These are phyloP conservation scores for Lineolata rhizophorae DNA, from an alignment of 495 filamentous ascomycete genomes.

Conservation along the genomic window DNA sequence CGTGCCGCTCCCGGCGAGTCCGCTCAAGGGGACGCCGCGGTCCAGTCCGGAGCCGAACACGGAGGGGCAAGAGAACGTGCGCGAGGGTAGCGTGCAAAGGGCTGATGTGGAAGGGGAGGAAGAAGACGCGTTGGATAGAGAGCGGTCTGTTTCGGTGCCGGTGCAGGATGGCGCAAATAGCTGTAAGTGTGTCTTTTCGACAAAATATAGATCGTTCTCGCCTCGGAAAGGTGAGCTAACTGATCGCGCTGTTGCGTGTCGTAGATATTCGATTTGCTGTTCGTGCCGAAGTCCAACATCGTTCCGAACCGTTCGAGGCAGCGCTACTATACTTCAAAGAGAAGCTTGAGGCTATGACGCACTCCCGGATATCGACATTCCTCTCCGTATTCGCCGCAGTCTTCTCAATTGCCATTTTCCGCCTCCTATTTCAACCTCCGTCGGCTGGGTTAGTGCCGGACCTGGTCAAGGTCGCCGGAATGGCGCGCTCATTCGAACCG, in stretches of 20 bases:
- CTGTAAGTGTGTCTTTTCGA: neutral
- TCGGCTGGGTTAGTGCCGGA: slow-evolving; percentile 52
- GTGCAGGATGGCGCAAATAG: neutral
- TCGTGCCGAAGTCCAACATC: slow-evolving; percentile 68
- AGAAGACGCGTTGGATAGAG: no score
- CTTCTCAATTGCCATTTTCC: slow-evolving; percentile 34
- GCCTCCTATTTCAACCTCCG: slow-evolving; percentile 44
- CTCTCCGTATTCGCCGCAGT: slow-evolving; percentile 29
- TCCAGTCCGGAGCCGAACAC: slow-evolving; percentile 23
- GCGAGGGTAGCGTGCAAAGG: slow-evolving; percentile 5
- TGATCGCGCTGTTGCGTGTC: neutral
- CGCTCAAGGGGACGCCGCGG: slow-evolving; percentile 19
- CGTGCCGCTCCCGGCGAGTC: slow-evolving; percentile 32
- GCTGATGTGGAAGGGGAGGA: no score
- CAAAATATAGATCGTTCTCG: slow-evolving; percentile 7
- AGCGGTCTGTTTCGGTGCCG: no score
- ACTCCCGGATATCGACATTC: slow-evolving; percentile 43
- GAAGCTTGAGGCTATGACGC: slow-evolving; percentile 31
- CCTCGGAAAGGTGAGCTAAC: slow-evolving; percentile 12
- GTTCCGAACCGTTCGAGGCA: slow-evolving; percentile 63
- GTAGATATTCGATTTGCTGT: slow-evolving; percentile 72
- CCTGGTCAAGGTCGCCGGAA: slow-evolving; percentile 67
- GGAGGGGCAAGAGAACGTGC: slow-evolving; percentile 3
- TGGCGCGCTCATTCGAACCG: slow-evolving; percentile 77
- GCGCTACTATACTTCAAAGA: slow-evolving; percentile 39